Conservation (phyloP, 345 rosid genomes). For the Murraya paniculata region DNA sequence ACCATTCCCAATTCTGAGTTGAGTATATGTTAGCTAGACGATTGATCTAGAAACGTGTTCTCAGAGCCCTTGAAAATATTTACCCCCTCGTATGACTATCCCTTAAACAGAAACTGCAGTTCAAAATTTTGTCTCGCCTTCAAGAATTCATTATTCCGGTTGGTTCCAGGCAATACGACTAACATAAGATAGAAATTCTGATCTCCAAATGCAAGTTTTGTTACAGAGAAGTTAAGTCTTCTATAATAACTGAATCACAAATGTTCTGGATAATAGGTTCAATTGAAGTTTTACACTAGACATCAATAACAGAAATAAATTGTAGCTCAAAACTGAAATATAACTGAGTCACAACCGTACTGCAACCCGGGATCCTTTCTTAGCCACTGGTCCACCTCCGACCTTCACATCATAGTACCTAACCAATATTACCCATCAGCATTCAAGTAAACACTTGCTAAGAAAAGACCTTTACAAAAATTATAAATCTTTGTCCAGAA, state of each 20-base stretch:
- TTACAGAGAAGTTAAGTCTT: too few relatives aligned
- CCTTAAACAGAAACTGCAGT: background rate
- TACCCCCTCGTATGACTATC: background rate
- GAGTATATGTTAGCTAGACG: background rate
- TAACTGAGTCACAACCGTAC: conserved; percentile 79
- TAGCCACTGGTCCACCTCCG: conserved; percentile 74
- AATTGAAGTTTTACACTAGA: background rate
- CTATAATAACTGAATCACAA: too few relatives aligned
- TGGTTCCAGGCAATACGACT: background rate
- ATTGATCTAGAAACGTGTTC: background rate
- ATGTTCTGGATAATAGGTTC: background rate
- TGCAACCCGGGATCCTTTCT: conserved; percentile 97
- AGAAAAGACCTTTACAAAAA: background rate
- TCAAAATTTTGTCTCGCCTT: background rate
- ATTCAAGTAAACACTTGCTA: conserved; percentile 12
- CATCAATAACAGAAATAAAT: background rate
- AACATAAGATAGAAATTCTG: too few relatives aligned
- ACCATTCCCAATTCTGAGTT: background rate
- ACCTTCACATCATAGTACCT: conserved; percentile 95
- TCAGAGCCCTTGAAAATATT: background rate
- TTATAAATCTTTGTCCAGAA: background rate
- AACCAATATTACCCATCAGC: conserved; percentile 22
- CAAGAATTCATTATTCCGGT: background rate
- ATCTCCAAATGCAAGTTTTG: too few relatives aligned
- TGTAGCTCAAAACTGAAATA: conserved; percentile 22